Evolutionary conservation across 2,329 filamentous ascomycete genomes (phyloP), one percentile per base, ranked within the genome.

Genomic region (Xylariales sp.): DNA sequence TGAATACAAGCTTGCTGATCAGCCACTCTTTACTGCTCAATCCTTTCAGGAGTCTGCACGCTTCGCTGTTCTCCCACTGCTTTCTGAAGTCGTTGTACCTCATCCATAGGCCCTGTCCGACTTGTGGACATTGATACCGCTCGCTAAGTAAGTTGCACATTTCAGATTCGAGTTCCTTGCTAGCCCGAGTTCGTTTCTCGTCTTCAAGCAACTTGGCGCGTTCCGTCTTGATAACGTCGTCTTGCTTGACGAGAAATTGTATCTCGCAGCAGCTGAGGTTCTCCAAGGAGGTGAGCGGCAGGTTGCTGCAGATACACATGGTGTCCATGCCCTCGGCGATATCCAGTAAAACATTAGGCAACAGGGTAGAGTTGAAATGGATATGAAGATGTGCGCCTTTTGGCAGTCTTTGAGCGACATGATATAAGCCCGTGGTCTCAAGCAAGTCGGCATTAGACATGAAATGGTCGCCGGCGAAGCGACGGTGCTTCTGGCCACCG

Each of bases 321-420:
- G 74, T 74, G 1, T 72, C 54, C 68, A 82, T 78, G 5, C 47
- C 67, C 66, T 68, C 74, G 49, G 66, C 76, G 50, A 68, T 67
- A 18, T 66, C 61, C 10, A 88, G 66, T 14, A 88, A 65, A 4
- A 80, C 70, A 2, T 67, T 58, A 8, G 84, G 82, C 11, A 70
- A 65, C 4, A 88, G 65, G 46, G 84, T 86, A n/a, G 84, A 75
- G 57, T 88, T 89, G 68, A 86, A 88, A 59, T 89, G 85, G 18
- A 88, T 75, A 58, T 89, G 85, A 18, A 88, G 66, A 55, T 88
- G 81, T 1, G 75, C 74, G 3, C 84, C 85, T 59, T 89, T 89
- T 31, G 85, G 85, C 68, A 86, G 74, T 43, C 59, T 55, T 24
- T 64, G 65, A 4, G 80, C 74, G 19, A 84, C 70, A 20, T 66